Percentiles rank a stretch among this genome's conserved stretches.
Evolutionary conservation across 768 basidiomycete species (phyloP).

Genomic region (Leccinum olivaceopallidum): DNA sequence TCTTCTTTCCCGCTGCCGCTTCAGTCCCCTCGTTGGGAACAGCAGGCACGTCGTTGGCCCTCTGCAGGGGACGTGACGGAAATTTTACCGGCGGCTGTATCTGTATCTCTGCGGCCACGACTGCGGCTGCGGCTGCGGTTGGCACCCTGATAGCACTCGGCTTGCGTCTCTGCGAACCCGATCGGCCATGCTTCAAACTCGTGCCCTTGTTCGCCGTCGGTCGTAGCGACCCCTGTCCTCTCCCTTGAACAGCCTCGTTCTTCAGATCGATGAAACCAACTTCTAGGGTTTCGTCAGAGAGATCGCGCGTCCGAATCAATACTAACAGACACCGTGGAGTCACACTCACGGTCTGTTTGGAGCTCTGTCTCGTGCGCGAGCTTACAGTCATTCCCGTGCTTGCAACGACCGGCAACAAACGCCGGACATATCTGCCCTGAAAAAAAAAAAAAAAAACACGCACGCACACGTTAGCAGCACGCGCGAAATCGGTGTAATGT

Average conservation of each 20-base stretch:
- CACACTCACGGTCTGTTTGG: slow-evolving; percentile 27
- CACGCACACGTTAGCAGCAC: slow-evolving; percentile 4
- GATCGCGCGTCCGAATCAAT: not conserved
- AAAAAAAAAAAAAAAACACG: not conserved
- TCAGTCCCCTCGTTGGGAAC: not conserved
- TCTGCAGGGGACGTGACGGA: slow-evolving; percentile 2
- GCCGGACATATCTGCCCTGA: slow-evolving; percentile 29
- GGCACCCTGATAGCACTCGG: slow-evolving; percentile 1
- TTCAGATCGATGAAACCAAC: slow-evolving; percentile 22
- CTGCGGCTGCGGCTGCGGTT: not conserved
- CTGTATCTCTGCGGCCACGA: not conserved
- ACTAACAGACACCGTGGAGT: not conserved
- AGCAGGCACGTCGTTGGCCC: not conserved
- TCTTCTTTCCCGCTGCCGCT: not conserved
- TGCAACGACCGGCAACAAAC: slow-evolving; percentile 28
- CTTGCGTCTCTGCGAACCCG: slow-evolving; percentile 11
- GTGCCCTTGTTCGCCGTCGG: slow-evolving; percentile 1
- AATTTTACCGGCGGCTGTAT: not conserved
- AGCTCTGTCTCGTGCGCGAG: slow-evolving; percentile 34
- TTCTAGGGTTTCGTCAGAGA: slow-evolving; percentile 7
- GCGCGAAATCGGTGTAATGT: not conserved
- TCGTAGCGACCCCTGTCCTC: not conserved
- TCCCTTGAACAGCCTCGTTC: not conserved
- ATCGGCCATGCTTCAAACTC: slow-evolving; percentile 10
- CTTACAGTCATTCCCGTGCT: slow-evolving; percentile 29